phyloP scores from a whole-genome alignment of 306 rosid species.

The Sechiopsis laciniata region DNA sequence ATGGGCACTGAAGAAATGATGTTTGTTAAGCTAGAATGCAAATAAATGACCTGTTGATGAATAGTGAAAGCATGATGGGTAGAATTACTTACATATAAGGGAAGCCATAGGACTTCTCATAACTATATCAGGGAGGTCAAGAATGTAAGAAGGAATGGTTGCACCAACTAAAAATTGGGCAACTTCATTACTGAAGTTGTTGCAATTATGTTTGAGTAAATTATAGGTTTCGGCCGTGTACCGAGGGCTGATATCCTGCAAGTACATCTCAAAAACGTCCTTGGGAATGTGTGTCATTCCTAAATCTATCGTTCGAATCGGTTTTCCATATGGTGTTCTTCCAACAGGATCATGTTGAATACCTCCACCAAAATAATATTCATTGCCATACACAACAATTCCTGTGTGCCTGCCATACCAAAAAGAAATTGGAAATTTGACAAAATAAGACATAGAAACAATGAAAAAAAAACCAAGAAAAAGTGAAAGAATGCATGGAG shows the following conservation, averaged over 20 bases:
- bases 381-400: slow-evolving; percentile 75
- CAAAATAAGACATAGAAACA: neutral
- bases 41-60: neutral
- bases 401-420: slow-evolving; percentile 76
- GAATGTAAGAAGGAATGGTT: slow-evolving; percentile 66
- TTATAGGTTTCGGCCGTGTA: slow-evolving; percentile 74
- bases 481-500: too few relatives aligned
- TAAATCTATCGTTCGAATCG: slow-evolving; percentile 59
- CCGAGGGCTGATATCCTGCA: slow-evolving; percentile 76
- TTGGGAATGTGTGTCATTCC: slow-evolving; percentile 83
- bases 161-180: slow-evolving; percentile 85
- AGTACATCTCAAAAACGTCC: slow-evolving; percentile 77
- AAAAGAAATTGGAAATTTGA: neutral
- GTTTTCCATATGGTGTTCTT: slow-evolving; percentile 75
- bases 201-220: slow-evolving; percentile 81
- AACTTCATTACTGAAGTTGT: slow-evolving; percentile 86
- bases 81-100: slow-evolving; percentile 54
- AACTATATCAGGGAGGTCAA: slow-evolving; percentile 81
- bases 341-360: slow-evolving; percentile 69
- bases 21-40: neutral
- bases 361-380: slow-evolving; percentile 94
- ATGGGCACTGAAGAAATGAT: slow-evolving; percentile 63
- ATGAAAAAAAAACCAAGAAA: too few relatives aligned
- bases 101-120: slow-evolving; percentile 88
- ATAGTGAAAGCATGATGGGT: too few relatives aligned